A percentile compares a stretch with the other conserved stretches of the same genome.
phyloP scores from a whole-genome alignment of 352 stramenopile species.

The Phytophthora quininea region DNA sequence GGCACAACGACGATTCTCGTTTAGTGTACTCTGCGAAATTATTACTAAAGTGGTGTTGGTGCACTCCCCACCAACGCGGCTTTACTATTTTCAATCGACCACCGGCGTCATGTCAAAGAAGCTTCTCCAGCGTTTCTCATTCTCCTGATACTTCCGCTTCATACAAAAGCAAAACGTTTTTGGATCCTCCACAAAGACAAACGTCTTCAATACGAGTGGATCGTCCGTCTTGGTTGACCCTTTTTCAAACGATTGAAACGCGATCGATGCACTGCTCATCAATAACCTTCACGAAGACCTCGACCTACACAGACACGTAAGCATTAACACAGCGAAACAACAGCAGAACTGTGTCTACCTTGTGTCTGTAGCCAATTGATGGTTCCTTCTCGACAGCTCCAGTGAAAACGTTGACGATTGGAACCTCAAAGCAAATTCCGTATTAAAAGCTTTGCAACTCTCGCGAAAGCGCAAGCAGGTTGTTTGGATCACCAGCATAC shows the following conservation, averaged over 20 bases:
- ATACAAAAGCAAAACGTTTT: conserved; percentile 5
- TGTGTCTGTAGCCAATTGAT: conserved; percentile 8
- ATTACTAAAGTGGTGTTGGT: too few species aligned
- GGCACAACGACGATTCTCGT: too few species aligned
- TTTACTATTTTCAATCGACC: conserved; percentile 5
- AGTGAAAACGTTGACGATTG: conserved; percentile 17
- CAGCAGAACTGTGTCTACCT: conserved; percentile 13
- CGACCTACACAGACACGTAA: conserved; percentile 13
- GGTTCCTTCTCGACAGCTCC: conserved; percentile 17
- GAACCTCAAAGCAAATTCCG: too few species aligned
- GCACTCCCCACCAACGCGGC: too few species aligned
- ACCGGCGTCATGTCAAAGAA: conserved; percentile 15
- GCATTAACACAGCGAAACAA: conserved; percentile 5
- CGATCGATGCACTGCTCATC: conserved; percentile 13
- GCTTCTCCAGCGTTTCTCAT: conserved; percentile 1
- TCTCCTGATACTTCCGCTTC: conserved; percentile 7
- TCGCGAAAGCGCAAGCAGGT: too few species aligned
- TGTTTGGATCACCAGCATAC: too few species aligned
- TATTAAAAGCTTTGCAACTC: too few species aligned
- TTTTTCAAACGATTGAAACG: conserved; percentile 21
- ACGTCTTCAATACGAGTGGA: conserved; percentile 22
- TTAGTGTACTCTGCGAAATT: too few species aligned
- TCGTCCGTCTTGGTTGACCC: conserved; percentile 17
- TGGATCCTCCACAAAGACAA: conserved; percentile 13
- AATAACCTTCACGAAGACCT: conserved; percentile 18